These are phyloP conservation scores for Rutstroemia sp. DNA, from an alignment of 2,329 filamentous ascomycete species.

Conservation along the genomic window DNA sequence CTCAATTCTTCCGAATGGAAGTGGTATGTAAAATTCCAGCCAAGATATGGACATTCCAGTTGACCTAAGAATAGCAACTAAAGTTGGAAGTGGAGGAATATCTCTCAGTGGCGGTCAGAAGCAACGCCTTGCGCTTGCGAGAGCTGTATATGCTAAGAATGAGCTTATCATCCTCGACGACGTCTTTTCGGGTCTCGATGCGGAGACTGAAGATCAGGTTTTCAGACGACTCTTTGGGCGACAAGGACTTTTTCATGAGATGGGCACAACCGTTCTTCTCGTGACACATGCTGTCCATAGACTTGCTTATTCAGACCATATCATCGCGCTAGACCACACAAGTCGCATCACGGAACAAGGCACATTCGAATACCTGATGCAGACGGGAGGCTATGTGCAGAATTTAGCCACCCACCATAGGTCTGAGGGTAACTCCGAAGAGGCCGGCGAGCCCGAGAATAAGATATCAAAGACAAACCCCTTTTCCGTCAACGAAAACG, in stretches of 20 bases:
- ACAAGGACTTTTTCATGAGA: constrained; percentile 16
- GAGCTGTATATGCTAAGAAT: constrained; percentile 35
- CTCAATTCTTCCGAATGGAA: constrained; percentile 51
- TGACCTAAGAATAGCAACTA: constrained; percentile 14
- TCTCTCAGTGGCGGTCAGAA: constrained; percentile 28
- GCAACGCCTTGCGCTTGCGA: constrained; percentile 48
- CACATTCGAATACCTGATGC: constrained; percentile 29
- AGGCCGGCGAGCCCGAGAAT: not conserved
- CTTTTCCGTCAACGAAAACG: not conserved
- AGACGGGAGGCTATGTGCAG: constrained; percentile 20
- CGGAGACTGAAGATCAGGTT: constrained; percentile 21
- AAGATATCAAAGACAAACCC: not conserved
- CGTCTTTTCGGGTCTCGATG: constrained; percentile 26
- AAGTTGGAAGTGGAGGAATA: constrained; percentile 28
- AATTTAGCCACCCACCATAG: constrained; percentile 12
- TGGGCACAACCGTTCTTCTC: constrained; percentile 32
- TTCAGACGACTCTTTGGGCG: constrained; percentile 18
- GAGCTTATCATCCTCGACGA: constrained; percentile 27
- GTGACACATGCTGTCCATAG: constrained; percentile 30
- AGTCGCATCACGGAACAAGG: constrained; percentile 32
- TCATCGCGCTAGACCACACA: constrained; percentile 31
- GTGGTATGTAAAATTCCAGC: constrained; percentile 33
- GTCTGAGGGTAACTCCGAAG: not conserved
- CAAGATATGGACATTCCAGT: not conserved
- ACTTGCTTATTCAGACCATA: constrained; percentile 33